These are phyloP conservation scores for Ogataea thermomethanolica DNA, from an alignment of 805 yeast genomes.

Conservation along the genomic window DNA sequence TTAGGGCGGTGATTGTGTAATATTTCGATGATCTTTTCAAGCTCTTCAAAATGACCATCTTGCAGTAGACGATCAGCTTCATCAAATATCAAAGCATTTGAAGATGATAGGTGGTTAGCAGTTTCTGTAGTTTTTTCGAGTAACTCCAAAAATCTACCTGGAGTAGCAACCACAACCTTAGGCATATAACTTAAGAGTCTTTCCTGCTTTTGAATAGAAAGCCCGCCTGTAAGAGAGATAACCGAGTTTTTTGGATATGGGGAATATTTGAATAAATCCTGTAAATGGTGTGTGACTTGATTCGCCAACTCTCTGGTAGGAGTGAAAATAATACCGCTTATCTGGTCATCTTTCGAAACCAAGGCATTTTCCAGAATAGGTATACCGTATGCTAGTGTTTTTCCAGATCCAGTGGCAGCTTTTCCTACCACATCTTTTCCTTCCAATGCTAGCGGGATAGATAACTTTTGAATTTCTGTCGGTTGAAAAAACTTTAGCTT, in stretches of 20 bases:
- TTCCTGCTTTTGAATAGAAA: slow-evolving; percentile 90
- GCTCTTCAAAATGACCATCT: slow-evolving; percentile 94
- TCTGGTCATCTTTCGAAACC: slow-evolving; percentile 33
- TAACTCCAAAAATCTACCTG: slow-evolving; percentile 88
- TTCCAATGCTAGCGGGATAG: slow-evolving; percentile 69
- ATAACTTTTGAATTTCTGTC: slow-evolving; percentile 74
- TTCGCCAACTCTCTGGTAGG: slow-evolving; percentile 97
- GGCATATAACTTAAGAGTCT: slow-evolving; percentile 72
- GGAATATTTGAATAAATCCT: slow-evolving; percentile 47
- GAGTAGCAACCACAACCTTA: slow-evolving; percentile 86
- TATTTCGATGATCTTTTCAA: slow-evolving; percentile 72
- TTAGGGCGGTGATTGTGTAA: slow-evolving; percentile 50
- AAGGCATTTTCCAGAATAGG: slow-evolving; percentile 76
- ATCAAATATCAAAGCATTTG: slow-evolving; percentile 67
- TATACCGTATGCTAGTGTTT: slow-evolving; percentile 91
- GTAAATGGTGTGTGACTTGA: slow-evolving; percentile 83
- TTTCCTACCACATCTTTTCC: slow-evolving; percentile 89
- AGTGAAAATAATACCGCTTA: slow-evolving; percentile 78
- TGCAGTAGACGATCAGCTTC: slow-evolving; percentile 95
- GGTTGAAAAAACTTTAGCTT: slow-evolving; percentile 62
- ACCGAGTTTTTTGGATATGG: slow-evolving; percentile 46
- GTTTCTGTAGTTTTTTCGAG: slow-evolving; percentile 56
- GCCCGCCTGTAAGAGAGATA: slow-evolving; percentile 87
- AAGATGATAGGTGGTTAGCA: slow-evolving; percentile 39
- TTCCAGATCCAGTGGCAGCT: slow-evolving; percentile 97